A percentile compares a stretch with the other conserved stretches of the same genome.
These are phyloP conservation scores for Earliella scabrosa DNA, from an alignment of 1,284 basidiomycete species.

Conservation along the genomic window DNA sequence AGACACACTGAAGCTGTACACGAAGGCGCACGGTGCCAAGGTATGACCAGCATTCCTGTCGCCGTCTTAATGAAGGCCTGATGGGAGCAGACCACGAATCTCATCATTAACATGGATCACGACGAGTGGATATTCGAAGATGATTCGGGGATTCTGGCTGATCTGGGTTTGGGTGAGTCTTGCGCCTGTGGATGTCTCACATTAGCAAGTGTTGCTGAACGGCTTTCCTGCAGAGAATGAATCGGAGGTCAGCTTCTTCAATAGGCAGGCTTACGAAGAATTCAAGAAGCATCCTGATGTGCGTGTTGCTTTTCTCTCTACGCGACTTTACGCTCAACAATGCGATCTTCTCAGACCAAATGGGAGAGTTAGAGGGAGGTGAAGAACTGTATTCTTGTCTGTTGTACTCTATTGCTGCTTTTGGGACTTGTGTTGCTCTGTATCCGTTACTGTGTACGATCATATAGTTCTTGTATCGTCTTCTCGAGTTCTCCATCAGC, in stretches of 20 bases:
- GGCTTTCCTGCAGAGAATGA: constrained; percentile 76
- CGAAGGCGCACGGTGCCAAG: constrained; percentile 93
- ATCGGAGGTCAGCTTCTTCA: constrained; percentile 92
- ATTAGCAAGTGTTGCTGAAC: too few relatives aligned
- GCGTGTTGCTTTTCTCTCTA: constrained; percentile 8
- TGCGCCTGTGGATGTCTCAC: too few relatives aligned
- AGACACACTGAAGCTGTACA: constrained; percentile 96
- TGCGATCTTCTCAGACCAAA: constrained; percentile 25
- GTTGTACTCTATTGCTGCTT: too few relatives aligned
- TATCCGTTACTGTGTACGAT: neutral
- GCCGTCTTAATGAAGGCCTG: neutral
- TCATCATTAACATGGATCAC: constrained; percentile 94
- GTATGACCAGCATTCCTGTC: constrained; percentile 41
- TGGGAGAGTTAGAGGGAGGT: constrained; percentile 18
- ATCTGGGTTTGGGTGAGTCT: constrained; percentile 75
- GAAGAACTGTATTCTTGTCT: neutral
- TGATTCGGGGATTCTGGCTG: constrained; percentile 63
- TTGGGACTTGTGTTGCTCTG: neutral
- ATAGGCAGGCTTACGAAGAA: constrained; percentile 71
- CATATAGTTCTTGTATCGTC: neutral
- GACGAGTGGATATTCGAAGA: constrained; percentile 91
- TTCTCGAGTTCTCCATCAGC: neutral
- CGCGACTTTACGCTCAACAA: too few relatives aligned
- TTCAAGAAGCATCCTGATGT: constrained; percentile 88
- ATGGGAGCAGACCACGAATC: constrained; percentile 77